Conservation (phyloP, 2,329 filamentous ascomycete genomes). For the Aspergillus puulaauensis region DNA sequence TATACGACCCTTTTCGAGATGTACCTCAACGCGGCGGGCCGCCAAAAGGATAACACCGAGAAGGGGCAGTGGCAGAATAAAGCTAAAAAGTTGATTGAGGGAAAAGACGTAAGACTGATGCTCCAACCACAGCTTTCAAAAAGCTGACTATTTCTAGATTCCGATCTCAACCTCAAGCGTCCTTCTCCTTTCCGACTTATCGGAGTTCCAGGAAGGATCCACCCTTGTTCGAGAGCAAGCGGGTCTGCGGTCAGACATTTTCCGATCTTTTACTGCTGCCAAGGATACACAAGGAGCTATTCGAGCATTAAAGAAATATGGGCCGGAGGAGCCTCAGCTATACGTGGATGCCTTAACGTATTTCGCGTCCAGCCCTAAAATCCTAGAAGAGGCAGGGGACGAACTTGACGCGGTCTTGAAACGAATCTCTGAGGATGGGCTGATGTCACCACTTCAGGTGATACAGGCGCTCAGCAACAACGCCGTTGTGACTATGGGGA, state of each 20-base stretch:
- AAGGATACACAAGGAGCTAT: slow-evolving; percentile 90
- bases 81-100: slow-evolving; percentile 84
- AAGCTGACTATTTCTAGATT: slow-evolving; percentile 37
- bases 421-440: slow-evolving; percentile 83
- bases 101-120: slow-evolving; percentile 59
- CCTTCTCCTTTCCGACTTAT: slow-evolving; percentile 85
- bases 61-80: slow-evolving; percentile 84
- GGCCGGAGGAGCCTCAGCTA: slow-evolving; percentile 82
- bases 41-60: slow-evolving; percentile 64
- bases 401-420: slow-evolving; percentile 78
- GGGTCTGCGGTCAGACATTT: slow-evolving; percentile 89
- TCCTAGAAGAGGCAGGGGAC: slow-evolving; percentile 82
- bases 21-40: slow-evolving; percentile 86
- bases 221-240: slow-evolving; percentile 92
- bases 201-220: slow-evolving; percentile 85
- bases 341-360: slow-evolving; percentile 92
- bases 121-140: not conserved
- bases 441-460: slow-evolving; percentile 95
- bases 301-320: slow-evolving; percentile 86
- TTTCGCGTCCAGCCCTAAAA: slow-evolving; percentile 78
- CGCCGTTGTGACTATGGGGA: slow-evolving; percentile 90
- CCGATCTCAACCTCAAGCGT: slow-evolving; percentile 95
- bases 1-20: slow-evolving; percentile 97
- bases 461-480: slow-evolving; percentile 83
- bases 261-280: slow-evolving; percentile 89